A percentile compares a stretch with the other conserved stretches of the same genome.
Conservation (phyloP, 805 yeast species). For the Hanseniaspora pseudoguilliermondii region DNA sequence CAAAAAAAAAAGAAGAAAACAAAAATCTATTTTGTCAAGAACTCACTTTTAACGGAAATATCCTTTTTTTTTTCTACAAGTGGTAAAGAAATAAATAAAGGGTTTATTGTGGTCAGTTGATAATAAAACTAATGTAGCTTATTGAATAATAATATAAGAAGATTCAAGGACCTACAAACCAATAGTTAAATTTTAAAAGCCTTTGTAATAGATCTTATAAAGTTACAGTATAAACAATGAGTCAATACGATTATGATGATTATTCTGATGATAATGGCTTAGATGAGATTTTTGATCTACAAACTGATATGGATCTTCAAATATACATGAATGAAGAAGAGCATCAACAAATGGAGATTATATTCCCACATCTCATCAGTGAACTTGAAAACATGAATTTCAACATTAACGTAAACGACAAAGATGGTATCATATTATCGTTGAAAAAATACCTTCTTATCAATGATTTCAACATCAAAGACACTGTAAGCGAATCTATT, state of each 20-base stretch:
- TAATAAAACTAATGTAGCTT: too few relatives aligned
- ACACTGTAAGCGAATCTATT: background rate
- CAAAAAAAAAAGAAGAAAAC: too few relatives aligned
- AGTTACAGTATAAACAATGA: background rate
- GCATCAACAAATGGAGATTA: background rate
- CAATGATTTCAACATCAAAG: slow-evolving; percentile 1
- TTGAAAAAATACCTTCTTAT: slow-evolving; percentile 5
- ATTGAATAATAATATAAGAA: too few relatives aligned
- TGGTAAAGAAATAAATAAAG: too few relatives aligned
- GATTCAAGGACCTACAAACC: too few relatives aligned
- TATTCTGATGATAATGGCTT: background rate
- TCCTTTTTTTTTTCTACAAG: too few relatives aligned
- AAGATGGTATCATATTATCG: background rate
- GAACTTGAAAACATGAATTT: slow-evolving; percentile 2
- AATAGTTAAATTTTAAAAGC: too few relatives aligned
- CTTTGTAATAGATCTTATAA: too few relatives aligned
- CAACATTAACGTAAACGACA: background rate
- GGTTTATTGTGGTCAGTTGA: too few relatives aligned
- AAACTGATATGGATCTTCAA: slow-evolving; percentile 7
- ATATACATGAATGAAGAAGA: slow-evolving; percentile 6
- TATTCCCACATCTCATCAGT: background rate
- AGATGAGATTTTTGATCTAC: background rate
- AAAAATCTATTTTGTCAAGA: too few relatives aligned
- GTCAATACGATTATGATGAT: slow-evolving; percentile 6
- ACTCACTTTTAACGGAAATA: too few relatives aligned